Evolutionary conservation across 805 yeast genomes (phyloP).

Genomic region (Dipodascopsis tothii): DNA sequence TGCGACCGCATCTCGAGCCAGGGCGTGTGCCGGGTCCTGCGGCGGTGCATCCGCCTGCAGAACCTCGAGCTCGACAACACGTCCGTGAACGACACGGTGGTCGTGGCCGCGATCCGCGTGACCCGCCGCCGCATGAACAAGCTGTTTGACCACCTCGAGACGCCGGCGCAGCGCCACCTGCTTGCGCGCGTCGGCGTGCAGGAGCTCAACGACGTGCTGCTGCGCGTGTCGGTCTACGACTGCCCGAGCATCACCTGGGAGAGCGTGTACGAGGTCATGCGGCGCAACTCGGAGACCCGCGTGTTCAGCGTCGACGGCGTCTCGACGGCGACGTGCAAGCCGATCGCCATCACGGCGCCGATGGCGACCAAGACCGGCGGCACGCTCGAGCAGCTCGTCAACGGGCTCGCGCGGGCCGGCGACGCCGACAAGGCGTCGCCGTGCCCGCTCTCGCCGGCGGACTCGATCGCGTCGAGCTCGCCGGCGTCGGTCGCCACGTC

Average conservation of each 20-base stretch:
- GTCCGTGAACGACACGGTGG: slow-evolving; percentile 9
- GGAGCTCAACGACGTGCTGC: slow-evolving; percentile 2
- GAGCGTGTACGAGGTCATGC: slow-evolving; percentile 7
- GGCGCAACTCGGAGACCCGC: slow-evolving; percentile 12
- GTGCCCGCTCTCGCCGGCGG: neutral
- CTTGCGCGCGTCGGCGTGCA: neutral
- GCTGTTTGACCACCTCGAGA: neutral
- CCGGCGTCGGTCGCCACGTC: neutral
- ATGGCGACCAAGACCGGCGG: too few species aligned
- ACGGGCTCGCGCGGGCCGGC: neutral
- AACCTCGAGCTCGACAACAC: slow-evolving; percentile 17
- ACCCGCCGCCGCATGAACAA: slow-evolving; percentile 5
- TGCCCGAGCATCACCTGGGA: slow-evolving; percentile 19
- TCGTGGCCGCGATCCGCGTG: slow-evolving; percentile 5
- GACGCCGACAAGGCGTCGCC: neutral
- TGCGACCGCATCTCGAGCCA: slow-evolving; percentile 9
- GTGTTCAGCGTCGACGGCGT: neutral
- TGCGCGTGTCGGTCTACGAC: slow-evolving; percentile 13
- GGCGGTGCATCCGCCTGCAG: slow-evolving; percentile 5
- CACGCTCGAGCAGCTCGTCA: neutral
- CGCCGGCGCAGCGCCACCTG: neutral
- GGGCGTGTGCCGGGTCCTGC: slow-evolving; percentile 5
- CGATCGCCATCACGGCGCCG: neutral
- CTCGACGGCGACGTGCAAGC: neutral
- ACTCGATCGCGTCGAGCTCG: neutral